Conservation (phyloP, 805 yeast species). For the Saccharomycopsis oosterbeekiorum region DNA sequence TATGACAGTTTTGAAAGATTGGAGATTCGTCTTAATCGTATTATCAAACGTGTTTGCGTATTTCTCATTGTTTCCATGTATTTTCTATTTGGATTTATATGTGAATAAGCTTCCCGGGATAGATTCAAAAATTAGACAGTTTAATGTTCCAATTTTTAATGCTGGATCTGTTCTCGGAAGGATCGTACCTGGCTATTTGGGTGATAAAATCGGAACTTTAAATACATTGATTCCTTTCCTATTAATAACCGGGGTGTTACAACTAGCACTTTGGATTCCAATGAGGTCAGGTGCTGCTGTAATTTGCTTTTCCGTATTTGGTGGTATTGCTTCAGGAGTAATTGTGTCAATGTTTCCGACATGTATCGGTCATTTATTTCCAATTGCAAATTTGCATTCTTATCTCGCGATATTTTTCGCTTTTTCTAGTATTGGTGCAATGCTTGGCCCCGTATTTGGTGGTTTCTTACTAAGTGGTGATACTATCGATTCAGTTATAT, state of each 20-base stretch:
- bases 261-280: slow-evolving; percentile 28
- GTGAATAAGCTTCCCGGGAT: slow-evolving; percentile 7
- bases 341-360: slow-evolving; percentile 29
- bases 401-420: slow-evolving; percentile 26
- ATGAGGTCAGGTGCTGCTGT: slow-evolving; percentile 20
- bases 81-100: slow-evolving; percentile 20
- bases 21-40: slow-evolving; percentile 11
- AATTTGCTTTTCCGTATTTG: slow-evolving; percentile 24
- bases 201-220: slow-evolving; percentile 38
- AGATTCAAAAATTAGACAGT: not conserved
- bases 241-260: slow-evolving; percentile 24
- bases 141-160: slow-evolving; percentile 24
- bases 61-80: slow-evolving; percentile 30
- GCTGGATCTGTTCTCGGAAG: slow-evolving; percentile 42
- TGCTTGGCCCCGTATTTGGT: slow-evolving; percentile 29
- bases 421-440: slow-evolving; percentile 24
- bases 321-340: slow-evolving; percentile 30
- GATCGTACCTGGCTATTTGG: slow-evolving; percentile 36
- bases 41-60: slow-evolving; percentile 6
- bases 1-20: slow-evolving; percentile 16
- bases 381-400: slow-evolving; percentile 25
- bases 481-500: not conserved
- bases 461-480: slow-evolving; percentile 27
- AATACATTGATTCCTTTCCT: slow-evolving; percentile 29
- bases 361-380: slow-evolving; percentile 27